A percentile compares a stretch with the other conserved stretches of the same genome.
These are phyloP conservation scores for Talaromyces verruculosus DNA, from an alignment of 2,329 filamentous ascomycete species.

Conservation along the genomic window DNA sequence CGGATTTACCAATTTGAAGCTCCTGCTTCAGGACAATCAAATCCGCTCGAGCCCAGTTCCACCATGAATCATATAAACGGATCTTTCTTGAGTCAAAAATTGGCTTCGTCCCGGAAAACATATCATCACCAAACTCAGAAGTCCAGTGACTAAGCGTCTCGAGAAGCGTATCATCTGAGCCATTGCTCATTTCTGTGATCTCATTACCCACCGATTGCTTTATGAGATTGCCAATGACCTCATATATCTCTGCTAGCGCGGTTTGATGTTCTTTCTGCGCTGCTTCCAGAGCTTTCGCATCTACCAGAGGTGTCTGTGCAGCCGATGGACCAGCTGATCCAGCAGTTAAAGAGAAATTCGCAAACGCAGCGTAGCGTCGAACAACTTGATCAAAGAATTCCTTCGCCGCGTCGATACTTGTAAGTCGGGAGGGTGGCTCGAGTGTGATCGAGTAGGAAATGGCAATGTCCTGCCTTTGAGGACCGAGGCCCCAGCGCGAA, in stretches of 20 bases:
- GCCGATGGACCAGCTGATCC: slow-evolving; percentile 65
- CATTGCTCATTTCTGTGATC: slow-evolving; percentile 64
- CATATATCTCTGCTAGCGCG: slow-evolving; percentile 96
- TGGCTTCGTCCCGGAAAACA: slow-evolving; percentile 89
- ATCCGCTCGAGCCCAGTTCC: slow-evolving; percentile 99
- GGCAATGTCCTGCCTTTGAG: slow-evolving; percentile 86
- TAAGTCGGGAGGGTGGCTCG: slow-evolving; percentile 85
- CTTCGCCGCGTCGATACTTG: slow-evolving; percentile 87
- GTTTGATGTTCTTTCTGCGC: slow-evolving; percentile 94
- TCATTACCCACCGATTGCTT: slow-evolving; percentile 97
- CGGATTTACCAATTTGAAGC: slow-evolving; percentile 92
- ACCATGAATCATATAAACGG: slow-evolving; percentile 93
- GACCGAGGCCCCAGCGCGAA: slow-evolving; percentile 82
- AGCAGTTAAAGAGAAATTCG: slow-evolving; percentile 70
- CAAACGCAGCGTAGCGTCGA: slow-evolving; percentile 82
- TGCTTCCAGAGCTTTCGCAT: slow-evolving; percentile 92
- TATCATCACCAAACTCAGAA: slow-evolving; percentile 93
- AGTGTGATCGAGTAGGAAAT: slow-evolving; percentile 85
- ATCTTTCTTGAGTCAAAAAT: slow-evolving; percentile 92
- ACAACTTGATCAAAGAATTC: slow-evolving; percentile 82
- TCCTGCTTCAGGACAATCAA: slow-evolving; percentile 98
- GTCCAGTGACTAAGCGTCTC: slow-evolving; percentile 93
- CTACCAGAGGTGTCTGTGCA: slow-evolving; percentile 74
- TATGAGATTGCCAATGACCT: slow-evolving; percentile 89
- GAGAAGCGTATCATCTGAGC: slow-evolving; percentile 82